These are phyloP conservation scores for Nemania sp. DNA, from an alignment of 2,329 filamentous ascomycete species.

Conservation along the genomic window DNA sequence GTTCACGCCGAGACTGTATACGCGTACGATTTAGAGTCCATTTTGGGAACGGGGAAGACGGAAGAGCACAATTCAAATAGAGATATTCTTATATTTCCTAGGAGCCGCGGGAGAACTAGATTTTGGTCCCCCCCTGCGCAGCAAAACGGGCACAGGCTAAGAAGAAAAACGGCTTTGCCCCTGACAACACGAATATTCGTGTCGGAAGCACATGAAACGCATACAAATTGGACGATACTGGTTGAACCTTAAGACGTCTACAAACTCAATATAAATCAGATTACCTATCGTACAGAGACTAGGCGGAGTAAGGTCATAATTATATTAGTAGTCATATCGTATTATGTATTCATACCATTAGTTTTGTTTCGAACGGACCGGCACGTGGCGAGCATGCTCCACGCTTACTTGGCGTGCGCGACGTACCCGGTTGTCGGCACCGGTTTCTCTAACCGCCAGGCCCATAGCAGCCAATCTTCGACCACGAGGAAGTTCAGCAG, in stretches of 20 bases:
- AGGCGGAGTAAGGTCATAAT: conserved; percentile 8
- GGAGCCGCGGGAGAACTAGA: too few relatives aligned
- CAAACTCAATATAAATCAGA: not conserved
- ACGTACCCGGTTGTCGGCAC: conserved; percentile 51
- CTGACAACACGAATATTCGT: not conserved
- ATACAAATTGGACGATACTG: not conserved
- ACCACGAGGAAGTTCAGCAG: conserved; percentile 64
- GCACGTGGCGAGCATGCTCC: not conserved
- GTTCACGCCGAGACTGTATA: too few relatives aligned
- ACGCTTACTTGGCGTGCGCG: conserved; percentile 19
- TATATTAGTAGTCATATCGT: conserved; percentile 26
- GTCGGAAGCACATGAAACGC: too few relatives aligned
- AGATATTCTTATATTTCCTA: too few relatives aligned
- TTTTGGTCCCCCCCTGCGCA: too few relatives aligned
- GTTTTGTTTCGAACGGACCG: not conserved
- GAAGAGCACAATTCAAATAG: too few relatives aligned
- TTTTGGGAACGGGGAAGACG: too few relatives aligned
- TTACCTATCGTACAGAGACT: not conserved
- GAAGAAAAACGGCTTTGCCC: not conserved
- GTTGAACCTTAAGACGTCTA: too few relatives aligned
- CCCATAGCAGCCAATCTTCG: conserved; percentile 68
- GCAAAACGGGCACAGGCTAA: too few relatives aligned
- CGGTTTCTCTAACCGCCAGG: conserved; percentile 67
- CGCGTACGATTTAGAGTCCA: too few relatives aligned
- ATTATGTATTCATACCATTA: conserved; percentile 26